Evolutionary conservation across 257 asterid species (phyloP), one percentile per base, ranked within the genome.

Genomic region (Ilex aquifolium): DNA sequence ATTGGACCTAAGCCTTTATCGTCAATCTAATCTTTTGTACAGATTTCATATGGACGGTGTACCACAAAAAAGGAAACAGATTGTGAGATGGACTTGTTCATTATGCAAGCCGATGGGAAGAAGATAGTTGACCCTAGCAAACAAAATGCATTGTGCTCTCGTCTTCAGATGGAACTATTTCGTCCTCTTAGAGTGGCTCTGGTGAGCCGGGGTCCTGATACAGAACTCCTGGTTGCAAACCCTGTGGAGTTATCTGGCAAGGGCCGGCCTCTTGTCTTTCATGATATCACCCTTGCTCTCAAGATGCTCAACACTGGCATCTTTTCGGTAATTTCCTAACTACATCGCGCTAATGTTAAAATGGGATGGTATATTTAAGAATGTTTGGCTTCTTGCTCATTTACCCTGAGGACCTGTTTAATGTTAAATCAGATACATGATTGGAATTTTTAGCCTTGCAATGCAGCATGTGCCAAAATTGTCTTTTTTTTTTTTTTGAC

Each of bases 31-130:
- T 36, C 42, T 4, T 7, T 36, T 36, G 42, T 5, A 62, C 77
- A 88, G 96, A 76, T 91, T 72, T 88, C 98, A 3, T 88, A 91
- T 54, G 98, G 96, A 6, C 95, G 96, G 32, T 74, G 80, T 70
- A 76, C 85, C 12, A 64, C 70, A 0, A 83, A 88, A 79, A 80
- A 77, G 55, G 76, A 79, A 60, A 39, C 75, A 54, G 82, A 75
- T 31, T 88, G 95, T 59, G 98, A 91, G 75, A 64, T 91, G 64
- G 98, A 91, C 66, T 77, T 91, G 31, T 91, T 91, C 60, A 77
- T 91, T 71, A 81, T 84, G 95, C 95, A 91, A 72, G 84, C 80
- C 7, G 95, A 91, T 70, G 91, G 95, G 13, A 88, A 81, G 85
- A 91, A 91, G 85, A 89, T 86, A 67, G 77, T 83, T 1, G 96